A percentile compares a stretch with the other conserved stretches of the same genome.
Evolutionary conservation across 331 rosid species (phyloP).

Genomic region (Dryas integrifolia): DNA sequence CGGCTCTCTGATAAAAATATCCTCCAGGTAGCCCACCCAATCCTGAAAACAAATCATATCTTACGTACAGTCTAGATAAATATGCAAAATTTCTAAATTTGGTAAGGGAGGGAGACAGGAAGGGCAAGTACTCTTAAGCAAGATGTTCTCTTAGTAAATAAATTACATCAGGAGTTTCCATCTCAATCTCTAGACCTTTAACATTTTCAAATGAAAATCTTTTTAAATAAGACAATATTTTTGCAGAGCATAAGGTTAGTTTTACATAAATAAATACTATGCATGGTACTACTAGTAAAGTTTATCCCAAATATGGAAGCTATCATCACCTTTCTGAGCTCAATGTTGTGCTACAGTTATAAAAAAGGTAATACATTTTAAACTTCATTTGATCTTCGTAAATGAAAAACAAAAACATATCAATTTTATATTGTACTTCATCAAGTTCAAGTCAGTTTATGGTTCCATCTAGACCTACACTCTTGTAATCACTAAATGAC

Average conservation of each 20-base stretch:
- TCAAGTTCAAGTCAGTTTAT: not conserved
- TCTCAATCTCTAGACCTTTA: not conserved
- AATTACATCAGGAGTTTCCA: not conserved
- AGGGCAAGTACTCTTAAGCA: too few species aligned
- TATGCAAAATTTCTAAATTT: not conserved
- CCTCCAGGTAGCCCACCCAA: slow-evolving; percentile 91
- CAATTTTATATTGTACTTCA: too few species aligned
- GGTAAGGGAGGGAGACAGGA: not conserved
- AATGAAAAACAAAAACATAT: not conserved
- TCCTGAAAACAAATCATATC: slow-evolving; percentile 39
- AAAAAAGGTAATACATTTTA: not conserved
- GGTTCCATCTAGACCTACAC: not conserved
- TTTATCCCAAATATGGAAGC: not conserved
- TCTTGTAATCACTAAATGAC: not conserved
- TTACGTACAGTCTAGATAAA: not conserved
- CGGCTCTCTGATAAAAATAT: slow-evolving; percentile 89
- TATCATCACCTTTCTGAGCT: not conserved
- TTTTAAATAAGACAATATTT: not conserved
- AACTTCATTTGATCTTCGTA: not conserved
- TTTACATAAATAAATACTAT: not conserved
- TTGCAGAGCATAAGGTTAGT: not conserved
- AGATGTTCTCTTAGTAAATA: too few species aligned
- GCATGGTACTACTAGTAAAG: not conserved
- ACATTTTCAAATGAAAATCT: not conserved
- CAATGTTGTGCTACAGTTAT: not conserved